phyloP scores from a whole-genome alignment of 2,329 filamentous ascomycete genomes.

The Colletotrichum aenigma region DNA sequence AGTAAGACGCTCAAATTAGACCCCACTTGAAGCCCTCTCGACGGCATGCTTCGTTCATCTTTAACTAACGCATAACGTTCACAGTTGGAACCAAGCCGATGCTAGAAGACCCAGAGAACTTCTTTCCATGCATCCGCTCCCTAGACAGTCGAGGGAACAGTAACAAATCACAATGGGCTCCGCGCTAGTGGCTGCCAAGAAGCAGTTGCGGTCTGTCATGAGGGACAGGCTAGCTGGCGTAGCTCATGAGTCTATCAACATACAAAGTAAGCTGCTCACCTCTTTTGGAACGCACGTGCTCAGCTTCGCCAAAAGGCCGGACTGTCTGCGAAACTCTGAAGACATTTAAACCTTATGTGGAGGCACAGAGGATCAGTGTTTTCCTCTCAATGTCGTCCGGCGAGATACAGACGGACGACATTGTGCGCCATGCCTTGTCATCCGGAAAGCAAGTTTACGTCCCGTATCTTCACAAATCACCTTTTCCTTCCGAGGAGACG shows the following conservation, averaged over 20 bases:
- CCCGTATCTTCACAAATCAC: conserved; percentile 79
- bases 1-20: neutral
- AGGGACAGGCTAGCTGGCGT: conserved; percentile 68
- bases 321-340: conserved; percentile 69
- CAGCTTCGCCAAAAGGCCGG: conserved; percentile 54
- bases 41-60: neutral
- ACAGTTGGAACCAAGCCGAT: neutral
- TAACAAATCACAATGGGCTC: conserved; percentile 49
- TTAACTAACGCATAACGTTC: neutral
- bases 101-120: neutral
- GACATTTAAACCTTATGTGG: conserved; percentile 73
- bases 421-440: conserved; percentile 80
- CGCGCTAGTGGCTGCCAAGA: conserved; percentile 70
- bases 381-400: conserved; percentile 92
- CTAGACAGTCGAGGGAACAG: neutral
- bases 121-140: neutral
- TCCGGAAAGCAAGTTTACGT: conserved; percentile 87
- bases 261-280: conserved; percentile 69
- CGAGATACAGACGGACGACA: conserved; percentile 82
- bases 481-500: conserved; percentile 49
- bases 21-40: neutral
- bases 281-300: neutral
- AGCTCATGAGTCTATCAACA: conserved; percentile 62
- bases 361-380: conserved; percentile 78
- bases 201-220: conserved; percentile 74